Evolutionary conservation across 228 moss, liverwort and hornwort species (phyloP).

Genomic region (Sphagnum fallax): DNA sequence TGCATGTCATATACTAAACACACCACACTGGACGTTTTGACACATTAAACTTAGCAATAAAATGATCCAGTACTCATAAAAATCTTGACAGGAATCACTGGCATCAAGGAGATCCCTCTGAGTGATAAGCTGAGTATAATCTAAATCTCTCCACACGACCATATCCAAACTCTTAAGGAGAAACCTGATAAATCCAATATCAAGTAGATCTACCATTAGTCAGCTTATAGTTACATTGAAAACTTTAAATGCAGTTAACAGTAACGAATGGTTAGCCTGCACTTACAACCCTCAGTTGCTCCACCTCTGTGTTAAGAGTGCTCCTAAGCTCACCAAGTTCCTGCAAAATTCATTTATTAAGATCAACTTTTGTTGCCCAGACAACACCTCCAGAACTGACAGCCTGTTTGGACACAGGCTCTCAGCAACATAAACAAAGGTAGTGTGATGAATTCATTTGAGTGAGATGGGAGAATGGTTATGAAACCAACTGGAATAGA

Average conservation of each 20-base stretch:
- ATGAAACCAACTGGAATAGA: no score
- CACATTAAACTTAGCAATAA: no score
- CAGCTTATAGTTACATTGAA: neutral
- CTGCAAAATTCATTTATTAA: constrained; percentile 14
- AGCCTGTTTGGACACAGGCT: no score
- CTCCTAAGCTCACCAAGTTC: constrained; percentile 73
- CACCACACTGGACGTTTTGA: no score
- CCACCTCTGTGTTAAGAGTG: constrained; percentile 79
- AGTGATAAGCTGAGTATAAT: neutral
- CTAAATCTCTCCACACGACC: neutral
- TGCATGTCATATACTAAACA: no score
- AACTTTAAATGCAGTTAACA: neutral
- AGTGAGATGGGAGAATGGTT: no score
- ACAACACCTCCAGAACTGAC: no score
- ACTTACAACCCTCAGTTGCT: constrained; percentile 71
- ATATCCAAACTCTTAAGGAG: neutral
- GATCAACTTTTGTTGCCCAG: no score
- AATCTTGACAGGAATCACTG: neutral
- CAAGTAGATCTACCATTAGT: neutral
- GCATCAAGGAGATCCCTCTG: neutral
- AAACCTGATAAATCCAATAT: neutral
- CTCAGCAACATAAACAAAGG: no score
- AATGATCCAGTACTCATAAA: no score
- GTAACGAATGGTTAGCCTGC: neutral
- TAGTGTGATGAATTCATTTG: no score